Conservation (phyloP, 345 rosid species). For the Eucalyptus paniculata region DNA sequence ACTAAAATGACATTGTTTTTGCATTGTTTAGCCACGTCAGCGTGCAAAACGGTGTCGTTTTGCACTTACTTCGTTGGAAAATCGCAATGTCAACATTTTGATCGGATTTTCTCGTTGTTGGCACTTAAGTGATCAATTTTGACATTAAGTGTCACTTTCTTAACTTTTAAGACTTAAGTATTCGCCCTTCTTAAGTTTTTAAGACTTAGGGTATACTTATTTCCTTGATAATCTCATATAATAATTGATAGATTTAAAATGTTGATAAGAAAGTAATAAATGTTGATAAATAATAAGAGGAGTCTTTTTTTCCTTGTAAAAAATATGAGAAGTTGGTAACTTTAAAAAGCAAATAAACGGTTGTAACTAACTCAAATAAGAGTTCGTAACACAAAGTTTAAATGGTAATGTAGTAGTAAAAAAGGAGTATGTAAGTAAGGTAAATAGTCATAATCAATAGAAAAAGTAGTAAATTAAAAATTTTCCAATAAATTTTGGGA, state of each 20-base stretch:
- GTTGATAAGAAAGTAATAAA: not conserved
- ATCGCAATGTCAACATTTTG: accelerated
- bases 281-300: not conserved
- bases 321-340: not conserved
- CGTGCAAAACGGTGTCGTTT: accelerated
- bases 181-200: too few relatives aligned
- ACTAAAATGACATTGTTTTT: accelerated
- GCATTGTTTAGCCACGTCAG: accelerated
- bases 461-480: not conserved
- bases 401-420: not conserved
- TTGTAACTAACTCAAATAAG: not conserved
- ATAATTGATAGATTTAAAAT: not conserved
- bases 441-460: not conserved
- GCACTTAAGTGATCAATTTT: too few relatives aligned
- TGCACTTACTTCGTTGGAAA: too few relatives aligned
- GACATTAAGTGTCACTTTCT: too few relatives aligned
- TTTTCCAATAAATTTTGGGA: not conserved
- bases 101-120: accelerated
- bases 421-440: not conserved
- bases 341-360: not conserved
- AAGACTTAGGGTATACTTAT: accelerated
- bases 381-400: not conserved
- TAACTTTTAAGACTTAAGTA: too few relatives aligned
- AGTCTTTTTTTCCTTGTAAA: not conserved
- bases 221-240: not conserved